These are phyloP conservation scores for Saccharomyces hybrid DNA, from an alignment of 1,139 yeast genomes.

Conservation along the genomic window DNA sequence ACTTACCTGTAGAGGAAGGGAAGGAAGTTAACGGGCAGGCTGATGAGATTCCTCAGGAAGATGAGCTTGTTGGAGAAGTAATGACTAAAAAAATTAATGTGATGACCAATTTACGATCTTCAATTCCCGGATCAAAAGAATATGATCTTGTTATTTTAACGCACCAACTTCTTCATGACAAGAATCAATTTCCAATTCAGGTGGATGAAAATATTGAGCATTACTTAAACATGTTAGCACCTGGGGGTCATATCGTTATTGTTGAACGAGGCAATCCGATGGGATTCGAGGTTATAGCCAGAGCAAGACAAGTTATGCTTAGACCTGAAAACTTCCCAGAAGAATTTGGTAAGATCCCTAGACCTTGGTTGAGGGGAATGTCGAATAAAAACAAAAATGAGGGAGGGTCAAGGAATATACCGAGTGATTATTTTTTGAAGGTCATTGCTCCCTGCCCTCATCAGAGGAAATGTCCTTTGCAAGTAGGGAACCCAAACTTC, in stretches of 20 bases:
- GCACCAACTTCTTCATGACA: slow-evolving; percentile 63
- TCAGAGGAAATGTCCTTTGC: slow-evolving; percentile 81
- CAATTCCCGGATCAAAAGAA: slow-evolving; percentile 39
- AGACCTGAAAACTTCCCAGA: slow-evolving; percentile 63
- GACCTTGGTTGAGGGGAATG: slow-evolving; percentile 59
- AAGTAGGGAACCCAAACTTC: slow-evolving; percentile 63
- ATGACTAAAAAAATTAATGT: slow-evolving; percentile 48
- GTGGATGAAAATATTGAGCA: slow-evolving; percentile 64
- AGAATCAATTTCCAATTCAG: slow-evolving; percentile 57
- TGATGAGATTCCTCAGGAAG: slow-evolving; percentile 21
- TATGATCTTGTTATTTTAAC: slow-evolving; percentile 84
- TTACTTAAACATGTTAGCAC: slow-evolving; percentile 54
- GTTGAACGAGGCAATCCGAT: slow-evolving; percentile 85
- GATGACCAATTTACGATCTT: slow-evolving; percentile 46
- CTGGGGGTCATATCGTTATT: slow-evolving; percentile 70
- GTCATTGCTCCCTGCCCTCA: slow-evolving; percentile 89
- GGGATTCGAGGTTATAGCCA: slow-evolving; percentile 81
- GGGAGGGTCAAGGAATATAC: slow-evolving; percentile 14
- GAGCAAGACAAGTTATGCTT: slow-evolving; percentile 83
- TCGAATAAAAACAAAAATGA: slow-evolving; percentile 30
- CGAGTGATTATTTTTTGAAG: slow-evolving; percentile 45
- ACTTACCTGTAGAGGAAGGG: slow-evolving; percentile 17
- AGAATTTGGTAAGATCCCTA: slow-evolving; percentile 59
- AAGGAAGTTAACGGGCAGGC: slow-evolving; percentile 15
- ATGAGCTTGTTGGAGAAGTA: slow-evolving; percentile 48